A percentile compares a stretch with the other conserved stretches of the same genome.
Conservation (phyloP, 352 stramenopile genomes). For the Pelagophyceae sp. region DNA sequence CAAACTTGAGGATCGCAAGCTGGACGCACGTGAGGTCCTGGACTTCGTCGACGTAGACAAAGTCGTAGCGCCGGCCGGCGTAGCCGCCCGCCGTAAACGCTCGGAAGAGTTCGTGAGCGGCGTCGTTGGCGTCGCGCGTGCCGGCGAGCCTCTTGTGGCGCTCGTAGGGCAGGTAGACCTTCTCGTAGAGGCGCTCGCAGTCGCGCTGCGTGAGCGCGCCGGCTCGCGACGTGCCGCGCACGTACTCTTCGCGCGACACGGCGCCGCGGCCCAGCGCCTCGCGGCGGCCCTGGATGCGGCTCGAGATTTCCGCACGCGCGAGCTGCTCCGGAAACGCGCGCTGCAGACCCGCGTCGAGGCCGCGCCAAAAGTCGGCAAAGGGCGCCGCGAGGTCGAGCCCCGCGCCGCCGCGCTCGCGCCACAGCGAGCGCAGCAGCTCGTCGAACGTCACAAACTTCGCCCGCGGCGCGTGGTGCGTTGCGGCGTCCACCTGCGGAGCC, state of each 20-base stretch:
- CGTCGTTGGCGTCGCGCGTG: neutral
- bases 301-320: neutral
- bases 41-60: slow-evolving; percentile 39
- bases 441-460: neutral
- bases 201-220: neutral
- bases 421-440: neutral
- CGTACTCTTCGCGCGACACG: neutral
- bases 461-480: too few relatives aligned
- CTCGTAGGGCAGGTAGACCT: neutral
- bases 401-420: too few relatives aligned
- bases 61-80: slow-evolving; percentile 22
- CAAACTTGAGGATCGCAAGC: slow-evolving; percentile 33
- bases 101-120: neutral
- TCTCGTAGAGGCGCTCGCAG: neutral
- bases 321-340: neutral
- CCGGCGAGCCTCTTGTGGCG: neutral
- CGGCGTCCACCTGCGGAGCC: too few relatives aligned
- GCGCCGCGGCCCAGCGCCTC: neutral
- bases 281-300: neutral
- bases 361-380: neutral
- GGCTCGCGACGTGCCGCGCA: neutral
- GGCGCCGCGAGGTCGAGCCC: too few relatives aligned
- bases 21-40: slow-evolving; percentile 41
- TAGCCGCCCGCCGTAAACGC: neutral
- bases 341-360: neutral